phyloP scores from a whole-genome alignment of 2,329 filamentous ascomycete species.

The Neonectria punicea region DNA sequence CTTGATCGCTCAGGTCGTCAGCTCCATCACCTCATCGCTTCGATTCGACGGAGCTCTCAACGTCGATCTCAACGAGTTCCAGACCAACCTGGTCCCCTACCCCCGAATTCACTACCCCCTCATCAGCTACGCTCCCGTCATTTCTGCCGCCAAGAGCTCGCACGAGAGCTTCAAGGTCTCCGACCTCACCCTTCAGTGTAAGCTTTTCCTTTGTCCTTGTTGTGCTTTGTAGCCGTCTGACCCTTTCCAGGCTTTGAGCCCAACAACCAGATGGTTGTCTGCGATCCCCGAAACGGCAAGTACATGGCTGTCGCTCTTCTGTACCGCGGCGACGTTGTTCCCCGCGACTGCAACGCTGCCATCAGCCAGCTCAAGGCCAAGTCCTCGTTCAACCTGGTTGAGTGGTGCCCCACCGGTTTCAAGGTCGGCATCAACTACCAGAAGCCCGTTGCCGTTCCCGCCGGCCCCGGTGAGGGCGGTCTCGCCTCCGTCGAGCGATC shows the following conservation, averaged over 20 bases:
- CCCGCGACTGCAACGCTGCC: slow-evolving; percentile 74
- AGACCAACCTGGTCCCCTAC: slow-evolving; percentile 80
- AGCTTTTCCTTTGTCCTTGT: slow-evolving; percentile 41
- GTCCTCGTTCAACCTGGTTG: slow-evolving; percentile 77
- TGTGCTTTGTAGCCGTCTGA: slow-evolving; percentile 38
- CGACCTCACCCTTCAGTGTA: slow-evolving; percentile 80
- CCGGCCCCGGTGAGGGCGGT: slow-evolving; percentile 64
- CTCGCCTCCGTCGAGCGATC: slow-evolving; percentile 71
- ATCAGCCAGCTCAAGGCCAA: slow-evolving; percentile 76
- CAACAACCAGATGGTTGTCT: slow-evolving; percentile 83
- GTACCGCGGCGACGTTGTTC: slow-evolving; percentile 77
- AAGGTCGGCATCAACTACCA: slow-evolving; percentile 82
- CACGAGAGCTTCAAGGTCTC: slow-evolving; percentile 90
- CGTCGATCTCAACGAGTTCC: slow-evolving; percentile 81
- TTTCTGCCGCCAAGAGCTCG: slow-evolving; percentile 78
- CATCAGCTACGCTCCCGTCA: slow-evolving; percentile 77
- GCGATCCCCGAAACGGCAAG: slow-evolving; percentile 78
- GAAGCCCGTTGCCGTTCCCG: slow-evolving; percentile 70
- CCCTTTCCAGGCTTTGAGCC: slow-evolving; percentile 72
- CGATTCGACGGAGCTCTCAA: slow-evolving; percentile 79
- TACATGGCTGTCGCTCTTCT: slow-evolving; percentile 80
- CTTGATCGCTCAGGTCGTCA: slow-evolving; percentile 78
- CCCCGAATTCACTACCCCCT: slow-evolving; percentile 80
- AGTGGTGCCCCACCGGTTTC: slow-evolving; percentile 81
- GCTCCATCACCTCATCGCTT: slow-evolving; percentile 77